phyloP scores from a whole-genome alignment of 2,329 filamentous ascomycete species.

The Drechmeria coniospora region DNA sequence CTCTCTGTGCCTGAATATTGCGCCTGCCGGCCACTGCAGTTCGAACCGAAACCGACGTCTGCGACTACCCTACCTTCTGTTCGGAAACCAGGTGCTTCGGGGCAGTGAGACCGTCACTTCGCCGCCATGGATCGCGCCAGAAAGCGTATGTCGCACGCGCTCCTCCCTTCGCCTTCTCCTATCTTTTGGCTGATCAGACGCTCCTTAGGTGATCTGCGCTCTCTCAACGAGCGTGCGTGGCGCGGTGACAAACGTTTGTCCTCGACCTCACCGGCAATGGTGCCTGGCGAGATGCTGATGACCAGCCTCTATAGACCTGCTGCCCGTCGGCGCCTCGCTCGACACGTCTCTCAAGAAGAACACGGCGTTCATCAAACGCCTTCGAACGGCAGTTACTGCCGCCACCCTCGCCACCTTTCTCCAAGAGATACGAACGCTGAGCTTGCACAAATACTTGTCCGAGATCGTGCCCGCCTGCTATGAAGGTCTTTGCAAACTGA shows the following conservation, averaged over 20 bases:
- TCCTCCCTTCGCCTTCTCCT: slow-evolving; percentile 1
- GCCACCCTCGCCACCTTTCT: slow-evolving; percentile 71
- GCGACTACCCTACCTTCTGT: neutral
- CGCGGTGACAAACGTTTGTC: slow-evolving; percentile 65
- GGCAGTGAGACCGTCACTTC: slow-evolving; percentile 1
- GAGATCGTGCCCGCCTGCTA: slow-evolving; percentile 94
- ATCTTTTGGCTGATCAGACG: slow-evolving; percentile 6
- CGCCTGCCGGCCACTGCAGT: no score
- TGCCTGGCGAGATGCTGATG: slow-evolving; percentile 6
- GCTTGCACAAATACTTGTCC: slow-evolving; percentile 89
- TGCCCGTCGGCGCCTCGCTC: slow-evolving; percentile 61
- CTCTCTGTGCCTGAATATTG: slow-evolving; percentile 27
- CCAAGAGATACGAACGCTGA: slow-evolving; percentile 78
- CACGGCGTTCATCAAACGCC: slow-evolving; percentile 90
- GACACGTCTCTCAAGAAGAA: slow-evolving; percentile 97
- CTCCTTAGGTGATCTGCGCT: slow-evolving; percentile 66
- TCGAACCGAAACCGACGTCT: no score
- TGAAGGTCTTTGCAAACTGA: slow-evolving; percentile 83
- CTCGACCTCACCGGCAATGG: slow-evolving; percentile 7
- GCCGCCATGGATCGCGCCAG: slow-evolving; percentile 48
- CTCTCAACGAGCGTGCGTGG: slow-evolving; percentile 79
- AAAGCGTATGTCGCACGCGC: slow-evolving; percentile 33
- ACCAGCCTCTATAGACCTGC: slow-evolving; percentile 45
- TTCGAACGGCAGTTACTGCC: slow-evolving; percentile 75
- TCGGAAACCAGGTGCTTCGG: neutral